phyloP scores from a whole-genome alignment of 768 basidiomycete species.

The Boletus edulis region DNA sequence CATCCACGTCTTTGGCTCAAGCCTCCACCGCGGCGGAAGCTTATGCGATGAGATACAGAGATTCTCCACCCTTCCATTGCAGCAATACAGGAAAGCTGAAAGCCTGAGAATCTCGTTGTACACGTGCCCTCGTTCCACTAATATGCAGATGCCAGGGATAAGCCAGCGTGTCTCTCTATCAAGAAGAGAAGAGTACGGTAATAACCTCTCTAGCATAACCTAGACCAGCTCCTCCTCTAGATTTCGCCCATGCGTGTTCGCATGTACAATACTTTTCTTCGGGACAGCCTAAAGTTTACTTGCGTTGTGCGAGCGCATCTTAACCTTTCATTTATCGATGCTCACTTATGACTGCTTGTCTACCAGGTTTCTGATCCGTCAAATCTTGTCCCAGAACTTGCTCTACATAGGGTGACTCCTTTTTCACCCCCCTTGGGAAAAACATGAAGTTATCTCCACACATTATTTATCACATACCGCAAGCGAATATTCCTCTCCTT shows the following conservation, averaged over 20 bases:
- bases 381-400: neutral
- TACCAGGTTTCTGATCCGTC: neutral
- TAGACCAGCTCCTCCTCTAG: neutral
- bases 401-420: neutral
- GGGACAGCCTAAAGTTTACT: neutral
- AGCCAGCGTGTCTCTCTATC: neutral
- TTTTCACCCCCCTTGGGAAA: constrained; percentile 3
- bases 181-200: neutral
- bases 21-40: constrained; percentile 18
- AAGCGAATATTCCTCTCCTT: neutral
- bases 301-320: neutral
- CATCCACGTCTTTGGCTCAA: constrained; percentile 19
- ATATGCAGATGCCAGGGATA: constrained; percentile 1
- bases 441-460: neutral
- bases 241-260: neutral
- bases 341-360: neutral
- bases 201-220: neutral
- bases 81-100: constrained; percentile 14
- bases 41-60: constrained; percentile 11
- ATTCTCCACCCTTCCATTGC: constrained; percentile 29
- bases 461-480: neutral
- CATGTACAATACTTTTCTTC: neutral
- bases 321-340: neutral
- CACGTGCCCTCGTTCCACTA: constrained; percentile 15
- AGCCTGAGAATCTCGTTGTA: constrained; percentile 13